phyloP scores from a whole-genome alignment of 129 eudicot species.

The sunflower (Helianthus annuus) region DNA sequence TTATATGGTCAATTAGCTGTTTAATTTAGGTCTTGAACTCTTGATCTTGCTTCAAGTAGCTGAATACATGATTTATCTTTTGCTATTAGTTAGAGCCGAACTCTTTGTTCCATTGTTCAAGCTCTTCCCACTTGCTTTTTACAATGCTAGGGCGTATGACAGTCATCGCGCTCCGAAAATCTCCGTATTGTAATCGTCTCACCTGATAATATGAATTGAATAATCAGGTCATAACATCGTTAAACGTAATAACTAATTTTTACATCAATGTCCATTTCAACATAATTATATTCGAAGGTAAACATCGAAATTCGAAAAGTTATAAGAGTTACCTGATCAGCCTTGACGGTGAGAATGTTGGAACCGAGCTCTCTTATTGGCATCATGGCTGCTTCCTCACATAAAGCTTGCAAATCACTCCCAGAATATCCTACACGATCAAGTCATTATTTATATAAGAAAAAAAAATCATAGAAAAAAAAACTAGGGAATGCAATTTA shows the following conservation, averaged over 20 bases:
- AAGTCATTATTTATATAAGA: neutral
- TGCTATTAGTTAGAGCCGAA: slow-evolving; percentile 72
- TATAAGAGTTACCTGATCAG: slow-evolving; percentile 61
- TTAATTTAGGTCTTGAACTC: neutral
- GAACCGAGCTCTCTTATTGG: slow-evolving; percentile 99
- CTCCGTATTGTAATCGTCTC: slow-evolving; percentile 63
- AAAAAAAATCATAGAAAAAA: neutral
- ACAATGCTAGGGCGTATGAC: slow-evolving; percentile 86
- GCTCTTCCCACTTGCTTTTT: slow-evolving; percentile 94
- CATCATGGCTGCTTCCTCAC: slow-evolving; percentile 99
- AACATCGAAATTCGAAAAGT: neutral
- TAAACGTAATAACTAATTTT: neutral
- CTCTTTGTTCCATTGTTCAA: slow-evolving; percentile 85
- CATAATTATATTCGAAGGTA: neutral
- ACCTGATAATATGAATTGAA: slow-evolving; percentile 42
- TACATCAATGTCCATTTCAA: neutral
- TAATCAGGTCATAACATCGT: neutral
- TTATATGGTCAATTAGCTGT: slow-evolving; percentile 1
- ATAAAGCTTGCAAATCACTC: slow-evolving; percentile 92
- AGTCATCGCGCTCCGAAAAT: slow-evolving; percentile 83
- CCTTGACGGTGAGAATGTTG: slow-evolving; percentile 76
- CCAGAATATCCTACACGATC: slow-evolving; percentile 81
- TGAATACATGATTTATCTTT: slow-evolving; percentile 1
- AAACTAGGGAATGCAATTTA: neutral
- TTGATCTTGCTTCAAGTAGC: slow-evolving; percentile 11